Conservation (phyloP, 495 filamentous ascomycete genomes). For the Apodospora peruviana region DNA sequence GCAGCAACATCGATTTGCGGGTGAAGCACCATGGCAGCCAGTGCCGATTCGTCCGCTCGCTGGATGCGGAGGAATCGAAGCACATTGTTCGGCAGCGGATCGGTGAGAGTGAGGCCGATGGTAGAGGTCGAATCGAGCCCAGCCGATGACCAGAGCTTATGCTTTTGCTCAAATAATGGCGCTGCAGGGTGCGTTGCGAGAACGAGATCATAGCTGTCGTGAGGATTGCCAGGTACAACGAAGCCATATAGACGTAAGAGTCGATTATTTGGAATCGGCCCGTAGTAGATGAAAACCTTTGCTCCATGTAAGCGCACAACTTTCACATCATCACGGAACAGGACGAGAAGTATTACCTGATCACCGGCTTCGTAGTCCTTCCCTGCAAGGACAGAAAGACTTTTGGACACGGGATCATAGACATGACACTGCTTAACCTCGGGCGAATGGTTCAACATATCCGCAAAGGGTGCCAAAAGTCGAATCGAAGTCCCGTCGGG, state of each 20-base stretch:
- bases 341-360: too few species aligned
- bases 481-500: constrained; percentile 22
- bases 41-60: constrained; percentile 20
- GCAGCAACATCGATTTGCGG: neutral
- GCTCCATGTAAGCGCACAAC: too few species aligned
- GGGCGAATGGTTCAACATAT: constrained; percentile 32
- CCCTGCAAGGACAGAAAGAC: constrained; percentile 23
- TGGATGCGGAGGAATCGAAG: constrained; percentile 28
- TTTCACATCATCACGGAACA: too few species aligned
- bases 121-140: constrained; percentile 25
- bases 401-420: constrained; percentile 21
- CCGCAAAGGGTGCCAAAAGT: constrained; percentile 26
- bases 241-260: constrained; percentile 31
- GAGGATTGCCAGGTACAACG: constrained; percentile 24
- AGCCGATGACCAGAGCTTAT: constrained; percentile 26
- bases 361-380: constrained; percentile 26
- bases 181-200: constrained; percentile 24
- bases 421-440: constrained; percentile 27
- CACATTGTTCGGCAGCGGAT: constrained; percentile 25
- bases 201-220: constrained; percentile 29
- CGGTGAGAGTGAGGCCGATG: constrained; percentile 26
- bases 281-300: constrained; percentile 26
- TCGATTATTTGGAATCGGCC: constrained; percentile 24
- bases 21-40: constrained; percentile 11
- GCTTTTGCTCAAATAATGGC: constrained; percentile 25